Conservation (phyloP, 2,329 filamentous ascomycete genomes). For the Botrytis fragariae region DNA sequence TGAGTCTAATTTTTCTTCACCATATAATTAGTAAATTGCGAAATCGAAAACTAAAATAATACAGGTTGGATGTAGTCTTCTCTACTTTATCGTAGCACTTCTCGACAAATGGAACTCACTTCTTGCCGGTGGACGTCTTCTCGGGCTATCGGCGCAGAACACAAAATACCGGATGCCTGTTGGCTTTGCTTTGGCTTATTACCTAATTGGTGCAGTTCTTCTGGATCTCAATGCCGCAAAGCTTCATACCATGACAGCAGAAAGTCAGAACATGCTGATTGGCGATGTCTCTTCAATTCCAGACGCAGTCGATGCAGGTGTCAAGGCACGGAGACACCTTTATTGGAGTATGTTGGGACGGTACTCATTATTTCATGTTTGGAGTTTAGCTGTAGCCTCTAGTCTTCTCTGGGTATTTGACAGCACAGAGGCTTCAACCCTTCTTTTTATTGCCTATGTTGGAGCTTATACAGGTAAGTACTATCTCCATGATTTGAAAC, state of each 20-base stretch:
- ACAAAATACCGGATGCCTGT: constrained; percentile 45
- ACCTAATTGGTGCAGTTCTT: constrained; percentile 42
- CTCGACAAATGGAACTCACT: constrained; percentile 39
- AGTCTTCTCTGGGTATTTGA: constrained; percentile 54
- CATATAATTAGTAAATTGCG: not conserved
- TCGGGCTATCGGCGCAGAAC: constrained; percentile 37
- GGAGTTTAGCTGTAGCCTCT: constrained; percentile 39
- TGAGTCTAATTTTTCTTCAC: constrained; percentile 46
- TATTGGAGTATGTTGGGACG: constrained; percentile 39
- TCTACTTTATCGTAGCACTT: constrained; percentile 39
- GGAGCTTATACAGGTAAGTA: constrained; percentile 40
- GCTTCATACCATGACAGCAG: constrained; percentile 15
- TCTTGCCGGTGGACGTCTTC: constrained; percentile 35
- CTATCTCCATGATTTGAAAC: not conserved
- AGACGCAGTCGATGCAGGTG: constrained; percentile 13
- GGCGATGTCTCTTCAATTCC: constrained; percentile 14
- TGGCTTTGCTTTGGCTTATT: constrained; percentile 44
- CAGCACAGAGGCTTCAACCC: constrained; percentile 41
- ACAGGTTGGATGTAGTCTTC: constrained; percentile 36
- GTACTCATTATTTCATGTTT: constrained; percentile 46
- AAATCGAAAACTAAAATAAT: not conserved
- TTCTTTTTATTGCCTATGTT: constrained; percentile 46
- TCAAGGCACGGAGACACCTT: constrained; percentile 41
- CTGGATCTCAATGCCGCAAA: constrained; percentile 34
- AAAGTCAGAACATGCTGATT: constrained; percentile 19